Evolutionary conservation across 768 basidiomycete species (phyloP), one percentile per base, ranked within the genome.

Genomic region (Tephrocybe sp.): DNA sequence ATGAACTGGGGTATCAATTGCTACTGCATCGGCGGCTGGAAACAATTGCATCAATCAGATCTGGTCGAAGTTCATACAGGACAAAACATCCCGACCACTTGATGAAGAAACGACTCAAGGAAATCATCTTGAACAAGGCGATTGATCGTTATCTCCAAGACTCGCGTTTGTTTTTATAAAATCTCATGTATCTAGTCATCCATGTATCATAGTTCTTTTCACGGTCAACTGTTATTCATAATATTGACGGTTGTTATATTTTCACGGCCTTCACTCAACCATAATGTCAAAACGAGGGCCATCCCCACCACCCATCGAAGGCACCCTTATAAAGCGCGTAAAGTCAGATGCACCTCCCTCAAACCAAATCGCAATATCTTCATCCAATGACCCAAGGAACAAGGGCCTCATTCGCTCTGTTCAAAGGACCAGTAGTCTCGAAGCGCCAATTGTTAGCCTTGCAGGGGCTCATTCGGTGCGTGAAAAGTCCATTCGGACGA

Each of bases 401-500:
- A 89, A 90, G 63, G 89, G 84, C 18, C 80, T 94, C 45, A 76
- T 95, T 53, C 78, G 94, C 55, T 87, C 81, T 19, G 81, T 98
- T 22, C 88, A 91, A 65, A 78, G 97, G 39, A 99, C 97, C n/a
- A 93, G 90, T 68, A 86, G 80, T 57, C 78, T 98, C 33, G 87
- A 92, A 58, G 93, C 94, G 36, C 97, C 97, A 23, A 98, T 99
- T 61, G 83, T 98, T 61, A 89, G 88, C 59, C 73, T 99, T 54
- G 77, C 83, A 13, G 91, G 95, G 2, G 86, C 93, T 4, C 93
- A 97, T 69, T 78, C 83, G 42, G 90, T 94, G 68, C 60, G 88
- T 59, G 9, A 19, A 47, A 40, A 39, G 25, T 12, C 38, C 22
- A 34, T 42, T 9, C 10, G 12, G 16, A 16, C 15, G 5, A 9